Evolutionary conservation across 2,329 filamentous ascomycete genomes (phyloP), one percentile per base, ranked within the genome.

Genomic region (Aspergillus uvarum): DNA sequence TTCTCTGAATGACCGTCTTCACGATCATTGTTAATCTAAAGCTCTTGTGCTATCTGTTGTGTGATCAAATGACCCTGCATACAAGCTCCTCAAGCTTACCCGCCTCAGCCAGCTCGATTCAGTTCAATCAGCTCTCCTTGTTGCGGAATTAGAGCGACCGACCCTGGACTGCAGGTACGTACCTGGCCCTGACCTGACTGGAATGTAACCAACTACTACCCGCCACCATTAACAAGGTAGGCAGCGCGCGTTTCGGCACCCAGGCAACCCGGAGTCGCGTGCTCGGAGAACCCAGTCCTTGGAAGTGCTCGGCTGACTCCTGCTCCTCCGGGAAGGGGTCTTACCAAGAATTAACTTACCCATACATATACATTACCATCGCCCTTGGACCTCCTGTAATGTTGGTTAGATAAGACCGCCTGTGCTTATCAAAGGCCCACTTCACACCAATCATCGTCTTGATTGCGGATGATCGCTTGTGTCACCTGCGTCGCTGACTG

Each of bases 211-310:
- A 12, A n/a, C n/a, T 22, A 47, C 26, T 29, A 32, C 32, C 42
- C 31, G 42, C 53, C 26, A 47, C 53, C 53, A 48, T 10, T 11
- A 35, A 35, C 32, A 12, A 35, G 32, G 32, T 35, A 47, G 26
- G n/a, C 24, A 55, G 53, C 26, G 53, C 42, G 51, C 38, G 16
- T 4, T 47, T 55, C 53, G 53, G 53, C 44, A 31, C 53, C 53
- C 42, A 55, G 53, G 53, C 53, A 55, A 55, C 53, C 42, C 53
- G 42, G 53, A 55, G 53, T 55, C 53, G 53, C 53, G 53, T 55
- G 53, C 53, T 55, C 42, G 29, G 42, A 47, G 38, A 26, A 22
- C 22, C 22, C 22, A 22, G 42, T 29, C 53, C 44, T 47, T 55
- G 53, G 53, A 21, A 32, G 31, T 55, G 53, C 53, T 55, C 53